phyloP scores from a whole-genome alignment of 1,284 basidiomycete genomes.

The Sanghuangporus baumii region DNA sequence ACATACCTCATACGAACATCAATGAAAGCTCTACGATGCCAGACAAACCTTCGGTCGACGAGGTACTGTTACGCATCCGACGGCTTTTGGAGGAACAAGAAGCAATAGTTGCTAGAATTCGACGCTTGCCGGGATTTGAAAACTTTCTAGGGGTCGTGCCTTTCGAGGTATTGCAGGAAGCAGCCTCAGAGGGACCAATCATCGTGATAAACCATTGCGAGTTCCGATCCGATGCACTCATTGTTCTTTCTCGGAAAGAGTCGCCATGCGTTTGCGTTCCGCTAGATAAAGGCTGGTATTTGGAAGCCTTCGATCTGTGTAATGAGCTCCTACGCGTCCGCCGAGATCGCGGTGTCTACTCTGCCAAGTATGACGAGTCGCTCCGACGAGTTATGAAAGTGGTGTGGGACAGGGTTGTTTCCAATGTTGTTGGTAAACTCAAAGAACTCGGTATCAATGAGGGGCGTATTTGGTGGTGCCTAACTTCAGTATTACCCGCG shows the following conservation, averaged over 20 bases:
- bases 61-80: background rate
- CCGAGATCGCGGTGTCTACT: too few relatives aligned
- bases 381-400: slow-evolving; percentile 23
- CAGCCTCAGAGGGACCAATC: slow-evolving; percentile 10
- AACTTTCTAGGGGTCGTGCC: slow-evolving; percentile 5
- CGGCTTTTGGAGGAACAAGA: slow-evolving; percentile 5
- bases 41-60: background rate
- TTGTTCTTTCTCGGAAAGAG: background rate
- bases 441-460: slow-evolving; percentile 10
- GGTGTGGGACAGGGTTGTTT: slow-evolving; percentile 31
- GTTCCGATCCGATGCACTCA: slow-evolving; percentile 3
- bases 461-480: slow-evolving; percentile 41
- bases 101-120: background rate
- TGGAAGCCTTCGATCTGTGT: background rate
- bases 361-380: slow-evolving; percentile 14
- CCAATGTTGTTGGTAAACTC: slow-evolving; percentile 26
- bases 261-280: background rate
- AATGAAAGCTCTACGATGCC: background rate
- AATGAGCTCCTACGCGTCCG: background rate
- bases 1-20: background rate
- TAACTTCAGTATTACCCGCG: slow-evolving; percentile 28
- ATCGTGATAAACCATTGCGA: slow-evolving; percentile 1
- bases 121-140: slow-evolving; percentile 12
- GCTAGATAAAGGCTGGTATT: background rate
- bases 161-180: slow-evolving; percentile 11